phyloP scores from a whole-genome alignment of 176 grass and related monocot genomes.

The Dactylis glomerata region DNA sequence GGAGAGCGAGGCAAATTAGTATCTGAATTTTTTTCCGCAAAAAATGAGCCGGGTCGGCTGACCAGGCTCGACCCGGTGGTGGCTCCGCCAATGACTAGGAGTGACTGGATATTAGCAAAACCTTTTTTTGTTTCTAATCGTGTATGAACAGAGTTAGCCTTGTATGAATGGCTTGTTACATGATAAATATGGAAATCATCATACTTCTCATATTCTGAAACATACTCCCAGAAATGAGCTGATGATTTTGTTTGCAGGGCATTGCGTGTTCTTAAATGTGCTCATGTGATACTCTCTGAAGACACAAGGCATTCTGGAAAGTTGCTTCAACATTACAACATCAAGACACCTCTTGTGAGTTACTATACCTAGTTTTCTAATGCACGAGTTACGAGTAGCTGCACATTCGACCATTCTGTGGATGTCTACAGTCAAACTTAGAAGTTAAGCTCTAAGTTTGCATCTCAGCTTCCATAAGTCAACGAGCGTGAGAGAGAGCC shows the following conservation, averaged over 20 bases:
- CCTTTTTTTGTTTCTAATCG: not conserved
- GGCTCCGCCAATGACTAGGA: no score
- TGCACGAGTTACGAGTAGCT: slow-evolving; percentile 13
- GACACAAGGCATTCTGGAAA: slow-evolving; percentile 97
- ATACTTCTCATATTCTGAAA: slow-evolving; percentile 8
- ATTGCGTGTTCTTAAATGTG: slow-evolving; percentile 83
- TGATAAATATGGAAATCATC: not conserved
- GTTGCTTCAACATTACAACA: no score
- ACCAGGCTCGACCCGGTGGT: no score
- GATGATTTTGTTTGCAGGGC: slow-evolving; percentile 47
- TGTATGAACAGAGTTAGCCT: not conserved
- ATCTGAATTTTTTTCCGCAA: no score
- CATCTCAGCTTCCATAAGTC: slow-evolving; percentile 93
- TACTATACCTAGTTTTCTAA: slow-evolving; percentile 9
- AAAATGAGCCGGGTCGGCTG: no score
- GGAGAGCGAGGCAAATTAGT: no score
- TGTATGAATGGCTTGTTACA: slow-evolving; percentile 15
- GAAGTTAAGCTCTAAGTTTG: slow-evolving; percentile 30
- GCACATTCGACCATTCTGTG: not conserved
- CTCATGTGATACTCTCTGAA: slow-evolving; percentile 83
- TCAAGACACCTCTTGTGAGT: slow-evolving; percentile 92
- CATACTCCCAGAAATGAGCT: slow-evolving; percentile 25
- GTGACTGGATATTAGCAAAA: not conserved
- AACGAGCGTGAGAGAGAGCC: slow-evolving; percentile 87
- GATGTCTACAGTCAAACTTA: not conserved